Evolutionary conservation across 148 eudicot species (phyloP), one percentile per base, ranked within the genome.

Genomic region (Cornus suecica): DNA sequence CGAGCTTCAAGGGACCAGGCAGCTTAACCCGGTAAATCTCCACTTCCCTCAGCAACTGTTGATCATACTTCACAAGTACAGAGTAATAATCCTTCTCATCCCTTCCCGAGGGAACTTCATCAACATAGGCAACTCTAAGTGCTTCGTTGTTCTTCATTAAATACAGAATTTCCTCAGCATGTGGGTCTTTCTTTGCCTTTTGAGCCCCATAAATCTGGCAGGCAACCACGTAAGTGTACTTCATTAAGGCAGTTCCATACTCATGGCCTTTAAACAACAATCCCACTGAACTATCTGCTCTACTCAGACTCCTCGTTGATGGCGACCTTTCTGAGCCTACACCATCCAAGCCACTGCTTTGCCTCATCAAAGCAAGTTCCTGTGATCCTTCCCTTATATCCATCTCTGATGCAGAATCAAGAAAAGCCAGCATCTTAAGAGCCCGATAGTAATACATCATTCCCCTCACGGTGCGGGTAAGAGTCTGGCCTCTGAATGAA

Each of bases 401-500:
- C 93, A 94, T 88, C 85, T 94, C 98, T 28, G 95, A 94, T 63
- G 98, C 98, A 62, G 97, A 88, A 87, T 94, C 98, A 69, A 94
- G 92, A 83, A 92, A 94, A 73, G 98, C 97, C 75, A 92, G 81
- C 97, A 94, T 88, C 78, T 92, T 87, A 31, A 94, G 94, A 80
- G 98, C 97, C 31, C 95, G 92, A 78, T 92, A 89, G 80, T 94
- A 90, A 62, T 94, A 94, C 98, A 94, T 94, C 98, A 94, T 94
- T 67, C 98, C 98, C 83, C 98, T 92, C 34, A 94, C 96, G 2
- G 98, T 92, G 42, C 98, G 93, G 20, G 94, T 73, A 37, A 94
- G 96, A 28, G 98, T 94, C 84, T 94, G 98, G 25, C 98, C 98
- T 84, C 98, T 86, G 79, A 86, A 90, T 2, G 98, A 94, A 54